Percentiles rank a stretch among this genome's conserved stretches.
Evolutionary conservation across 2,329 filamentous ascomycete species (phyloP).

Genomic region (Coniochaeta sp.): DNA sequence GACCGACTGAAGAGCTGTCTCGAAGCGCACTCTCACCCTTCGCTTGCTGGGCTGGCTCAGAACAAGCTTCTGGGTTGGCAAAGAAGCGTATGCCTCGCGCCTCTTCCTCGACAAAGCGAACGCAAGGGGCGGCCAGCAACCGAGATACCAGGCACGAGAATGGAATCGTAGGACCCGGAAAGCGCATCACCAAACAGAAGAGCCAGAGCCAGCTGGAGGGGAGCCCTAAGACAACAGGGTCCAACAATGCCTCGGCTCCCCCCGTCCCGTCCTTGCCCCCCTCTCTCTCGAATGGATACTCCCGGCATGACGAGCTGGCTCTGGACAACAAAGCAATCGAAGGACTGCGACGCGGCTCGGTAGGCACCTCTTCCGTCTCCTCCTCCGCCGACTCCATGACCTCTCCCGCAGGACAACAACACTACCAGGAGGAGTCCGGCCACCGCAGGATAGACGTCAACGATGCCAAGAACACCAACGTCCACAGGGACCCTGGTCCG

Average conservation of each 20-base stretch:
- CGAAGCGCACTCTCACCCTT: conserved; percentile 2
- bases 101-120: conserved; percentile 53
- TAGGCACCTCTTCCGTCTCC: conserved; percentile 48
- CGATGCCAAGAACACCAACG: conserved; percentile 58
- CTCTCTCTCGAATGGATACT: conserved; percentile 28
- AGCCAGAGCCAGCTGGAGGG: conserved; percentile 37
- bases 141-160: conserved; percentile 77
- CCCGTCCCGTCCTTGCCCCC: conserved; percentile 18
- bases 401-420: conserved; percentile 12
- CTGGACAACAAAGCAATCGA: conserved; percentile 34
- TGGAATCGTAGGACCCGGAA: conserved; percentile 74
- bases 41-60: conserved; percentile 30
- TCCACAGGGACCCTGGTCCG: conserved; percentile 65
- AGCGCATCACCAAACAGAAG: conserved; percentile 45
- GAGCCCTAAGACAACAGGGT: conserved; percentile 16
- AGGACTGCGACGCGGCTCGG: conserved; percentile 36
- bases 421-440: conserved; percentile 32
- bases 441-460: conserved; percentile 66
- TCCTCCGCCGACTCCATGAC: conserved; percentile 44
- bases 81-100: conserved; percentile 52
- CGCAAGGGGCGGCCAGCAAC: conserved; percentile 54
- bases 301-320: conserved; percentile 28
- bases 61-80: conserved; percentile 35
- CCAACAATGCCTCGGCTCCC: conserved; percentile 17
- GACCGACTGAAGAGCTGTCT: not conserved